A percentile compares a stretch with the other conserved stretches of the same genome.
Evolutionary conservation across 2,329 filamentous ascomycete species (phyloP).

Genomic region (Grosmannia serpens): DNA sequence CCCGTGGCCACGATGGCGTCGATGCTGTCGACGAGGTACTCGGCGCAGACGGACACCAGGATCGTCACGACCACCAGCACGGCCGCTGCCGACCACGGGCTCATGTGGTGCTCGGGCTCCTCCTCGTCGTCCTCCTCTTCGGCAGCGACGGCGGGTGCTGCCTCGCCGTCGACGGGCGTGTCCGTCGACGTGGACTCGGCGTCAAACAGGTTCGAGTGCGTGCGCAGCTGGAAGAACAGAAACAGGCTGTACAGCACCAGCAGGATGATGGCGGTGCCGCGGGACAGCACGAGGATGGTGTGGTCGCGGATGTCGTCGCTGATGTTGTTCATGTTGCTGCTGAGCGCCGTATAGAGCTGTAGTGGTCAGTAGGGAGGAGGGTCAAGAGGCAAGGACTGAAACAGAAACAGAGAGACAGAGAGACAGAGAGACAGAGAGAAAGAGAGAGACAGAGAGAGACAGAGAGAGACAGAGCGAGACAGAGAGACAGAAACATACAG

Average conservation of each 20-base stretch:
- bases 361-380: not conserved
- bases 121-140: slow-evolving; percentile 32
- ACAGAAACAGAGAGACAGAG: not conserved
- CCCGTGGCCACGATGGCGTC: slow-evolving; percentile 51
- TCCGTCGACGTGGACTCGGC: slow-evolving; percentile 26
- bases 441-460: not conserved
- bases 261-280: slow-evolving; percentile 65
- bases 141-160: slow-evolving; percentile 21
- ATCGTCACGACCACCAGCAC: slow-evolving; percentile 61
- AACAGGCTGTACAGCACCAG: slow-evolving; percentile 66
- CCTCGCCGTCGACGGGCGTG: slow-evolving; percentile 8
- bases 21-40: slow-evolving; percentile 67
- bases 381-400: not conserved
- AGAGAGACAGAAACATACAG: slow-evolving; percentile 24
- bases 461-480: not conserved
- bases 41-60: slow-evolving; percentile 66
- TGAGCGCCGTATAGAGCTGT: slow-evolving; percentile 55
- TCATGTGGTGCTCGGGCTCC: slow-evolving; percentile 40
- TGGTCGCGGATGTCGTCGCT: slow-evolving; percentile 29
- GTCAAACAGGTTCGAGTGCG: slow-evolving; percentile 63
- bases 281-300: slow-evolving; percentile 61
- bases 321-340: slow-evolving; percentile 25
- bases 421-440: not conserved
- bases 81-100: slow-evolving; percentile 49
- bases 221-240: slow-evolving; percentile 65